Evolutionary conservation across 768 basidiomycete genomes (phyloP).

Genomic region (Termitomyces sp.): DNA sequence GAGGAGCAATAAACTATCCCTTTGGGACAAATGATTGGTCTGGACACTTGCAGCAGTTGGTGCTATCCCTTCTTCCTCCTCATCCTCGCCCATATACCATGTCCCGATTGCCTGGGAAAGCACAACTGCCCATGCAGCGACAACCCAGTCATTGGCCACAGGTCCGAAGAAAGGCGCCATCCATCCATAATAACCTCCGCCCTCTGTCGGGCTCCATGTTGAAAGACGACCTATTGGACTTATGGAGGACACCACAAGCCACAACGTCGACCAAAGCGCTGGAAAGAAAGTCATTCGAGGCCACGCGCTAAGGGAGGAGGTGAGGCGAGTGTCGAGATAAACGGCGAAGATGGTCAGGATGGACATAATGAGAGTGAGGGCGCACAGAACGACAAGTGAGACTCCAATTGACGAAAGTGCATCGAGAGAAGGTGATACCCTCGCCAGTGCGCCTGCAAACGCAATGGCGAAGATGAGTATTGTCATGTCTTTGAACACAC

Average conservation of each 20-base stretch:
- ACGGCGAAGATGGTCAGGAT: conserved; percentile 32
- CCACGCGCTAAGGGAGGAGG: conserved; percentile 30
- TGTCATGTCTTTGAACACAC: conserved; percentile 14
- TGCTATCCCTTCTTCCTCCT: conserved; percentile 14
- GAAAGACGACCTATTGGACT: conserved; percentile 69
- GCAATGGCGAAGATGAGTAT: conserved; percentile 34
- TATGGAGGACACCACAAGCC: conserved; percentile 45
- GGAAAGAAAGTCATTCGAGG: conserved; percentile 57
- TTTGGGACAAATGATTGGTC: conserved; percentile 11
- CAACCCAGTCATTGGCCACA: conserved; percentile 63
- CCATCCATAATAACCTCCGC: conserved; percentile 58
- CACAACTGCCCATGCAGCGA: conserved; percentile 72
- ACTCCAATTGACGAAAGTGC: conserved; percentile 49
- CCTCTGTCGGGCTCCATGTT: conserved; percentile 61
- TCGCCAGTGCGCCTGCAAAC: conserved; percentile 34
- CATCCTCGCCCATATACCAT: conserved; percentile 49
- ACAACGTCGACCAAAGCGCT: conserved; percentile 58
- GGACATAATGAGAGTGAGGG: conserved; percentile 39
- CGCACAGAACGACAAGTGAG: conserved; percentile 42
- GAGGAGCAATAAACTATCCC: conserved; percentile 28
- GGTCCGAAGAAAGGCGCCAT: conserved; percentile 52
- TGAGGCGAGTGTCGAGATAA: conserved; percentile 31
- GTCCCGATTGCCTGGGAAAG: conserved; percentile 44
- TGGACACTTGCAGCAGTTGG: conserved; percentile 9
- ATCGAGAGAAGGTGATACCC: conserved; percentile 35